phyloP scores from a whole-genome alignment of 495 filamentous ascomycete genomes.

The Cercophora newfieldiana region DNA sequence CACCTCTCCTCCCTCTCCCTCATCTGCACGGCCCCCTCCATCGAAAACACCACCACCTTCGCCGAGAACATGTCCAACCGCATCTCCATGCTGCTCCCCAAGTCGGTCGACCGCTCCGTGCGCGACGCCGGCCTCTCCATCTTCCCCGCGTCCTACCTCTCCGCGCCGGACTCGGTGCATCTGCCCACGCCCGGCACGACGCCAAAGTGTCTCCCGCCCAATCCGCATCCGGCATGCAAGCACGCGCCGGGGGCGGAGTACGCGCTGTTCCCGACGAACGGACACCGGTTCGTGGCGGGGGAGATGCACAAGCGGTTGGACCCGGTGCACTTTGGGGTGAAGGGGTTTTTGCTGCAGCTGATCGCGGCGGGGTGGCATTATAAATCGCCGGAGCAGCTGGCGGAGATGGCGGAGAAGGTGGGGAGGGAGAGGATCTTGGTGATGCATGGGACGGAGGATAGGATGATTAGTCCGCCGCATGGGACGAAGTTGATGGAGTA shows the following conservation, averaged over 20 bases:
- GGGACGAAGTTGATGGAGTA: constrained; percentile 57
- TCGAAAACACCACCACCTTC: constrained; percentile 61
- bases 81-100: constrained; percentile 68
- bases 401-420: constrained; percentile 60
- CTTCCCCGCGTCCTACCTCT: constrained; percentile 63
- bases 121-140: constrained; percentile 54
- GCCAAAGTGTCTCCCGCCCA: constrained; percentile 23
- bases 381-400: constrained; percentile 65
- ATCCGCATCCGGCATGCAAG: not conserved
- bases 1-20: constrained; percentile 66
- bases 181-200: constrained; percentile 37
- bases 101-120: constrained; percentile 56
- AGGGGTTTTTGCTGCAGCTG: constrained; percentile 73
- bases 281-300: constrained; percentile 74
- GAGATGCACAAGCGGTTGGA: constrained; percentile 67
- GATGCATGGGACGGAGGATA: constrained; percentile 70
- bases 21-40: constrained; percentile 68
- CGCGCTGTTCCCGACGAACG: constrained; percentile 67
- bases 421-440: constrained; percentile 72
- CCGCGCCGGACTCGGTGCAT: constrained; percentile 56
- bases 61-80: constrained; percentile 66
- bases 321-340: constrained; percentile 53
- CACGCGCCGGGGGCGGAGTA: constrained; percentile 24
- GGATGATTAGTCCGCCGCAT: constrained; percentile 71
- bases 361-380: constrained; percentile 79